A percentile compares a stretch with the other conserved stretches of the same genome.
These are phyloP conservation scores for Starmerella vitae DNA, from an alignment of 805 yeast genomes.

Conservation along the genomic window DNA sequence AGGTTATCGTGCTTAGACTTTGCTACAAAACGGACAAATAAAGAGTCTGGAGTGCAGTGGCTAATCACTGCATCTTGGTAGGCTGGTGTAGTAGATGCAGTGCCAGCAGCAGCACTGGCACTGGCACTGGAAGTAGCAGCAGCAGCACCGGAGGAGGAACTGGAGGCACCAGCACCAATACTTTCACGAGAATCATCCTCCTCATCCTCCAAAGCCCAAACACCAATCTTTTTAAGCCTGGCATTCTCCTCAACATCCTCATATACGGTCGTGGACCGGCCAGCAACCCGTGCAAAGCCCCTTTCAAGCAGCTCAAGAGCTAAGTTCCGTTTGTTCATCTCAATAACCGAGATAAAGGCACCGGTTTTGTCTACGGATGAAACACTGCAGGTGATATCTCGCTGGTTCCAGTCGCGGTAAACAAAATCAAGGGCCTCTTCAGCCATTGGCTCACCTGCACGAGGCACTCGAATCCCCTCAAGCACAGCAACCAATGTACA, in stretches of 20 bases:
- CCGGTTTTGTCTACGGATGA: slow-evolving; percentile 64
- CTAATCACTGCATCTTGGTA: slow-evolving; percentile 29
- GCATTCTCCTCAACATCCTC: slow-evolving; percentile 53
- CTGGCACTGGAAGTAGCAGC: slow-evolving; percentile 14
- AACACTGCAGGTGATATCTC: slow-evolving; percentile 58
- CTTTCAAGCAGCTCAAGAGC: slow-evolving; percentile 44
- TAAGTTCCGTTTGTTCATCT: slow-evolving; percentile 27
- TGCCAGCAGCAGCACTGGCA: slow-evolving; percentile 15
- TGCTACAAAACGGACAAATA: slow-evolving; percentile 21
- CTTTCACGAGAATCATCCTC: slow-evolving; percentile 25
- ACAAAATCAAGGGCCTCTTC: slow-evolving; percentile 43
- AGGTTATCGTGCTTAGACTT: slow-evolving; percentile 18
- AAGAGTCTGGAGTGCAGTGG: slow-evolving; percentile 18
- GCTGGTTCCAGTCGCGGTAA: slow-evolving; percentile 46
- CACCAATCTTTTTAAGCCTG: slow-evolving; percentile 38
- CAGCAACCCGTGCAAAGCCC: slow-evolving; percentile 51
- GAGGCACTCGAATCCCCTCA: slow-evolving; percentile 51
- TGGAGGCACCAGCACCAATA: slow-evolving; percentile 14
- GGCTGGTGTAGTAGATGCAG: slow-evolving; percentile 7
- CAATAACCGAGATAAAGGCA: slow-evolving; percentile 63
- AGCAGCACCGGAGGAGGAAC: too few relatives aligned
- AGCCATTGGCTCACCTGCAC: slow-evolving; percentile 27
- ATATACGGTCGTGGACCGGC: slow-evolving; percentile 44
- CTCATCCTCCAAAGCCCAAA: slow-evolving; percentile 43
- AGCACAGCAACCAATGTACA: slow-evolving; percentile 54